Conservation (phyloP, 1,284 basidiomycete species). For the Papiliotrema laurentii region DNA sequence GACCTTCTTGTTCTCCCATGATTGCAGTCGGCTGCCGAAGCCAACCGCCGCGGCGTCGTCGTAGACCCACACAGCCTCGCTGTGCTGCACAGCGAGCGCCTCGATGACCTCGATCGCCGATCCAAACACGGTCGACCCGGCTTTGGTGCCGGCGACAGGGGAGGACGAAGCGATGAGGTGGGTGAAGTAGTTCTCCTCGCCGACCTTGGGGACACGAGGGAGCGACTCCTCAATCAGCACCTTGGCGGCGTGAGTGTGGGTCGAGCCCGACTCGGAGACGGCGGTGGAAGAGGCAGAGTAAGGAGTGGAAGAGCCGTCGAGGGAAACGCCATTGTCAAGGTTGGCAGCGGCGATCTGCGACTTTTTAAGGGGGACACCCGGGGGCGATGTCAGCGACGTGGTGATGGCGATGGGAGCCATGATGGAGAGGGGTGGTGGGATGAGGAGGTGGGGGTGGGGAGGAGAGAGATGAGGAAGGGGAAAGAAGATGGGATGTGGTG, state of each 20-base stretch:
- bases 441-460: not conserved
- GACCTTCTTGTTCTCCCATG: constrained; percentile 50
- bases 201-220: constrained; percentile 13
- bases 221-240: constrained; percentile 18
- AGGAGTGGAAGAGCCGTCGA: constrained; percentile 35
- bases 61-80: constrained; percentile 43
- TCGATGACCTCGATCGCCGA: constrained; percentile 42
- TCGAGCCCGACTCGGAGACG: constrained; percentile 35
- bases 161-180: constrained; percentile 28
- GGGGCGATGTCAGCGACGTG: constrained; percentile 27
- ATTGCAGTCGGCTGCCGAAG: constrained; percentile 30
- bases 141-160: constrained; percentile 28
- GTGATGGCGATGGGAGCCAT: constrained; percentile 33
- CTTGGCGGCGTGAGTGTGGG: constrained; percentile 15
- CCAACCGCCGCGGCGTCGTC: constrained; percentile 45
- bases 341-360: constrained; percentile 21
- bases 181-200: constrained; percentile 29
- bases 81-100: constrained; percentile 40
- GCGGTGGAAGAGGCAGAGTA: constrained; percentile 38
- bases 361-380: constrained; percentile 20
- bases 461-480: not conserved
- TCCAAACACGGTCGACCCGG: constrained; percentile 39
- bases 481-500: not conserved
- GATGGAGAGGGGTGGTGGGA: constrained; percentile 3
- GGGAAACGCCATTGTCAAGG: constrained; percentile 20